Evolutionary conservation across 2,329 filamentous ascomycete genomes (phyloP).

Genomic region (Tolypocladium tropicale): DNA sequence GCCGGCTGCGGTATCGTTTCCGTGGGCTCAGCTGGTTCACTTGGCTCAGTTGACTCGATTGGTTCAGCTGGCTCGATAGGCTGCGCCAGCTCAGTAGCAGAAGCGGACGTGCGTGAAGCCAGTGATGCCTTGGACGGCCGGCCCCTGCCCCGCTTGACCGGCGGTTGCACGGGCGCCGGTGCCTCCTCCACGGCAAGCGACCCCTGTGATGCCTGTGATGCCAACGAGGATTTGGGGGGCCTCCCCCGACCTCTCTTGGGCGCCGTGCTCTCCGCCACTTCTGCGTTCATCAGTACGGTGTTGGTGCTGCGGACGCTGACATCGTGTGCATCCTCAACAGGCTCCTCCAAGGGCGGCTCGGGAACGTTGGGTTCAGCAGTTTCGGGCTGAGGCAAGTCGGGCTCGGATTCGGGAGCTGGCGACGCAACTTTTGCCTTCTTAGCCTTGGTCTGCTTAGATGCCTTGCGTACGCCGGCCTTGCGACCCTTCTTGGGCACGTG

Average conservation of each 20-base stretch:
- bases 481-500: conserved; percentile 43
- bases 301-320: conserved; percentile 30
- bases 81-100: conserved; percentile 13
- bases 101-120: conserved; percentile 13
- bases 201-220: conserved; percentile 1
- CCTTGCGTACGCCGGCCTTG: conserved; percentile 40
- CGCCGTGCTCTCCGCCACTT: conserved; percentile 7
- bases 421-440: conserved; percentile 30
- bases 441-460: conserved; percentile 38
- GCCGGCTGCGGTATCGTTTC: background rate
- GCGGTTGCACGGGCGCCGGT: background rate
- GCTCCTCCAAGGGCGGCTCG: conserved; percentile 9
- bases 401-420: conserved; percentile 11
- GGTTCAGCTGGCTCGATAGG: background rate
- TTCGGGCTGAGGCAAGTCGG: conserved; percentile 4
- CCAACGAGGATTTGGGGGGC: conserved; percentile 1
- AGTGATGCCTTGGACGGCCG: conserved; percentile 13
- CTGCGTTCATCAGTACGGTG: conserved; percentile 28
- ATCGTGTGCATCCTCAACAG: conserved; percentile 17
- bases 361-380: conserved; percentile 2
- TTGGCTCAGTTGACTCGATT: background rate
- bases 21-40: background rate
- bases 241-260: conserved; percentile 16
- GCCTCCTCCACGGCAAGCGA: background rate
- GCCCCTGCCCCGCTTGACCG: conserved; percentile 15